Evolutionary conservation across 2,329 filamentous ascomycete genomes (phyloP), one percentile per base, ranked within the genome.

Genomic region (Ophiocordyceps camponoti-floridani): DNA sequence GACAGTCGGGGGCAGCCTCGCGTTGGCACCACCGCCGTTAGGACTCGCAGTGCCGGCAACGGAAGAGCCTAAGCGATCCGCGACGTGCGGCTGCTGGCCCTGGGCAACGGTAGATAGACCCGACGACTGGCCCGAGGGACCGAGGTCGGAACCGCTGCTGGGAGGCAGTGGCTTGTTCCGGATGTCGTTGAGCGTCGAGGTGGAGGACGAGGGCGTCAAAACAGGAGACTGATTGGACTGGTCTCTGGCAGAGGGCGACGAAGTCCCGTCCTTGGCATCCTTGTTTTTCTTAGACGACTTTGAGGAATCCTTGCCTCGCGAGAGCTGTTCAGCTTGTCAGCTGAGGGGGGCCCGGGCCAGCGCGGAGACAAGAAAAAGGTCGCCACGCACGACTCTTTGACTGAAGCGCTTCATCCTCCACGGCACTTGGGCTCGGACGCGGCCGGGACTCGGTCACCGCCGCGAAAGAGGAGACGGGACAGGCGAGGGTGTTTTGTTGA

Each of bases 121-220:
- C 19, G 63, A 63, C 30, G 65, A 60, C 54, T 72, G 63, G 44
- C 60, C 61, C 44, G 58, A 53, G 33, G 54, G 54, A 43, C 58
- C 59, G 47, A 67, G 65, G 46, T 73, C 69, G 52, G 62, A 60
- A 45, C 56, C 63, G 56, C 65, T 73, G 58, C 70, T 75, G 47
- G 70, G 68, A 27, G 80, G 77, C 47, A 84, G 66, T 43, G 82
- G 82, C 65, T 94, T 94, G 63, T 84, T 88, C 61, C 87, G 81
- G 53, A 77, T 69, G 59, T 95, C 88, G 65, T 82, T 84, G 55
- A 95, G 71, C 50, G 86, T 82, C 46, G 87, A 89, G 44, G 84
- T 84, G 44, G 88, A 95, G 43, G 88, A 94, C 41, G 85, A 85
- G 19, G 89, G 88, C 27, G 89, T 95, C 47, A 76, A 62, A 49